These are phyloP conservation scores for Fusarium luffae DNA, from an alignment of 2,329 filamentous ascomycete genomes.

Conservation along the genomic window DNA sequence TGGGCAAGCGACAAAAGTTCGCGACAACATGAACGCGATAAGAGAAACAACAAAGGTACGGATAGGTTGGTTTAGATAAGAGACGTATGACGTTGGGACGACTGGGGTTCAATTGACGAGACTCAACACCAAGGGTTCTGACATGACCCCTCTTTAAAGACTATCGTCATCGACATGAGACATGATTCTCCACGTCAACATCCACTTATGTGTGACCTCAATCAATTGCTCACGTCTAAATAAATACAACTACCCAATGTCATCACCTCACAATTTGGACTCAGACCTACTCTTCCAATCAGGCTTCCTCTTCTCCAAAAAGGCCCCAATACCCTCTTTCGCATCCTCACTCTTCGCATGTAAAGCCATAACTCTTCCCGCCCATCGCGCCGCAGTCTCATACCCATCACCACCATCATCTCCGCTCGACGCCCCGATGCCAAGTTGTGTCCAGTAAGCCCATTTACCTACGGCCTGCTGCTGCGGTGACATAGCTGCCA, in stretches of 20 bases:
- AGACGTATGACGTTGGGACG: neutral
- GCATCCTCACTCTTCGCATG: slow-evolving; percentile 42
- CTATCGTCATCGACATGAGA: neutral
- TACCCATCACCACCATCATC: slow-evolving; percentile 34
- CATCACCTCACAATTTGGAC: neutral
- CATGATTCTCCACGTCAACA: neutral
- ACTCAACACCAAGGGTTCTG: neutral
- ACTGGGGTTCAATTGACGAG: neutral
- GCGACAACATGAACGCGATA: neutral
- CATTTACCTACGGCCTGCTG: slow-evolving; percentile 42
- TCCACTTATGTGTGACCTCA: neutral
- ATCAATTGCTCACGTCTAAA: neutral
- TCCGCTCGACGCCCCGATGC: neutral
- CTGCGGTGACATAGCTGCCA: slow-evolving; percentile 30
- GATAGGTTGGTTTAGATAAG: neutral
- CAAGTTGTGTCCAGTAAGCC: slow-evolving; percentile 42
- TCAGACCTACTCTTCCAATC: slow-evolving; percentile 21
- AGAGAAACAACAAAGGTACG: neutral
- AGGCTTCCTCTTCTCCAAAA: slow-evolving; percentile 31
- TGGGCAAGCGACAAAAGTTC: slow-evolving; percentile 35
- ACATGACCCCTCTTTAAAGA: neutral
- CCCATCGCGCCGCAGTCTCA: slow-evolving; percentile 35
- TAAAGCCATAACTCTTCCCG: slow-evolving; percentile 41
- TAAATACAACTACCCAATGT: neutral
- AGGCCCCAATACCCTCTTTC: slow-evolving; percentile 40